These are phyloP conservation scores for Oxyria digyna DNA, from an alignment of 148 eudicot genomes.

Conservation along the genomic window DNA sequence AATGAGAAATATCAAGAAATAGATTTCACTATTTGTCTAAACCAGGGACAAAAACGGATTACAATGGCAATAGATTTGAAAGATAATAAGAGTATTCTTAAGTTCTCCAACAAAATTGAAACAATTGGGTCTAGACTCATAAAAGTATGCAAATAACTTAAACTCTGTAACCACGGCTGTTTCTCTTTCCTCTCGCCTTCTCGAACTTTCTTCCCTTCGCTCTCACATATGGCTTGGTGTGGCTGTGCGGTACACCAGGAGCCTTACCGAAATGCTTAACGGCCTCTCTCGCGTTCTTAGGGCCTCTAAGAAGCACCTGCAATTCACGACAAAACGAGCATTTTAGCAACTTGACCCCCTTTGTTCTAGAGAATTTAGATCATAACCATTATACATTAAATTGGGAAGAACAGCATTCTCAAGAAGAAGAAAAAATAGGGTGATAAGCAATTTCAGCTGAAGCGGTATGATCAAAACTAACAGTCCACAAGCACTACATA, in stretches of 20 bases:
- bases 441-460: neutral
- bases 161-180: constrained; percentile 30
- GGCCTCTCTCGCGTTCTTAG: constrained; percentile 31
- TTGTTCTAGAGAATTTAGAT: neutral
- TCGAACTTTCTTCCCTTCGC: constrained; percentile 30
- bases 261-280: constrained; percentile 35
- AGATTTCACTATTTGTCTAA: neutral
- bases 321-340: neutral
- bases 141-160: constrained; percentile 9
- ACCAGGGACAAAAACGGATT: neutral
- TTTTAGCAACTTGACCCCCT: neutral
- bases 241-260: constrained; percentile 39
- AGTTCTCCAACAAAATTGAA: constrained; percentile 1
- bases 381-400: neutral
- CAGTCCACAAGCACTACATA: neutral
- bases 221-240: constrained; percentile 32
- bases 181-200: constrained; percentile 35
- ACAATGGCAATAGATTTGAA: neutral
- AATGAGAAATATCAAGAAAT: no score
- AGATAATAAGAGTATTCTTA: neutral
- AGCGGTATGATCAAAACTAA: neutral
- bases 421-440: neutral
- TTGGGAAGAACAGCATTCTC: no score
- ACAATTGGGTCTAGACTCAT: neutral
- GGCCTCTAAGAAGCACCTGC: constrained; percentile 36